Base-by-base conservation (phyloP, 768 basidiomycete genomes). In the Serendipita vermifera region DNA sequence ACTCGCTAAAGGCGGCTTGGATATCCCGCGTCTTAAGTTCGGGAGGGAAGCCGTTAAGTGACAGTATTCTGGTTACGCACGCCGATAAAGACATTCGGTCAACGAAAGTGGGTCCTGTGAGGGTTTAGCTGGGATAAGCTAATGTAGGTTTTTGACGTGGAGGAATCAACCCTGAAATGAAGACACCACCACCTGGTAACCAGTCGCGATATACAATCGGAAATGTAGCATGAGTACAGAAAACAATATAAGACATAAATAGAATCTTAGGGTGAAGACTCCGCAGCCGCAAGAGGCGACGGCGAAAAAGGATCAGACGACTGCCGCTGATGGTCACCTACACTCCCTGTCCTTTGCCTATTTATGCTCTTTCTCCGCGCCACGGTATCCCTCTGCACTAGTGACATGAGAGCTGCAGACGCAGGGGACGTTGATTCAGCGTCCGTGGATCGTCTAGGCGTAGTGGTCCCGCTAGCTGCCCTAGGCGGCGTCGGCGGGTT, bases 11-110 rank as follows among this genome's bases (percentile, higher is more conserved):
- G 40, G 90, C 86, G 38, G 76, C 66, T 66, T 97, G 46, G 48
- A 99, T 87, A 70, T 99, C 96, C 68, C 90, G 85, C 54, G 96
- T 99, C 75, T 98, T 99, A 64, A 99, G 80, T 72, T 92, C 86
- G 67, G 92, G 86, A 7, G 88, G 79, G 67, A 99, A 99, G 62
- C 91, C 87, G n/a, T 82, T 81, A 57, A 99, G 74, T 64, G 77
- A 83, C 64, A 99, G 83, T 66, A 99, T 94, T 61, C 93, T 85
- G 51, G 96, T 99, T 63, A 96, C 91, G 40, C 89, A 90, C 57
- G 93, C 93, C 59, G 93, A 51, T 51, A 51, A n/a, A 51, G 46
- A 51, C 46, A 51, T 51, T n/a, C n/a, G n/a, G n/a, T n/a, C n/a
- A n/a, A n/a, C n/a, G n/a, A n/a, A n/a, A n/a, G n/a, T n/a, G n/a